These are phyloP conservation scores for Penicillium diatomitis DNA, from an alignment of 495 filamentous ascomycete genomes.

Conservation along the genomic window DNA sequence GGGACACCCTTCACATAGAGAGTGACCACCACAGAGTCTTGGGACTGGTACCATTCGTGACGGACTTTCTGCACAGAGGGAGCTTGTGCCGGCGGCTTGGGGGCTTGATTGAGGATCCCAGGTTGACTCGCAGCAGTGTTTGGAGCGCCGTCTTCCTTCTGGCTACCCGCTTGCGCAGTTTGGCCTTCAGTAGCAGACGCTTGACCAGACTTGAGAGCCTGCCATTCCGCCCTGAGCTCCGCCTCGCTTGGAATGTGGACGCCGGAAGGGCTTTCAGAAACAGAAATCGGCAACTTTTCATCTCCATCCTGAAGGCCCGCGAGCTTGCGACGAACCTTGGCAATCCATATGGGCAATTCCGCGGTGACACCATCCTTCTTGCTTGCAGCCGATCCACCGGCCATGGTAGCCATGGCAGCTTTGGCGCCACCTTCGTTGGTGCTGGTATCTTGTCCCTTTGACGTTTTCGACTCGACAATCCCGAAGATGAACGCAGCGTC, in stretches of 20 bases:
- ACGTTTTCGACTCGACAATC: slow-evolving; percentile 51
- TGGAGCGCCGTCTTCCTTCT: not conserved
- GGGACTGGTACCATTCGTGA: slow-evolving; percentile 74
- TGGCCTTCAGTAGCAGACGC: slow-evolving; percentile 10
- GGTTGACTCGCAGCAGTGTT: too few relatives aligned
- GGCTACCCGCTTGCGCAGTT: slow-evolving; percentile 1
- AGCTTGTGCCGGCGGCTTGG: not conserved
- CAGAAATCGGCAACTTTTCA: slow-evolving; percentile 44
- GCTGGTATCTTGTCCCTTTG: slow-evolving; percentile 44
- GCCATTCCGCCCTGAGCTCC: slow-evolving; percentile 25
- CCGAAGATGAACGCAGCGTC: slow-evolving; percentile 68
- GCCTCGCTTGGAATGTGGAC: slow-evolving; percentile 37
- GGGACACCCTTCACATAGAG: slow-evolving; percentile 65
- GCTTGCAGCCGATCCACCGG: slow-evolving; percentile 1
- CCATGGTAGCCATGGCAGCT: slow-evolving; percentile 29
- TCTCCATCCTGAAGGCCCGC: slow-evolving; percentile 51
- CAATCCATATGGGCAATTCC: slow-evolving; percentile 51
- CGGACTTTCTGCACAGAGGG: slow-evolving; percentile 45
- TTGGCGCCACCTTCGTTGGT: slow-evolving; percentile 24
- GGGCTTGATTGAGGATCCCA: too few relatives aligned
- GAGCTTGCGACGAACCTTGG: slow-evolving; percentile 43
- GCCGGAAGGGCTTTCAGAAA: slow-evolving; percentile 53
- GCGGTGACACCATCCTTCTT: slow-evolving; percentile 49
- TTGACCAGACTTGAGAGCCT: slow-evolving; percentile 20
- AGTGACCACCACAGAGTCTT: slow-evolving; percentile 54